Conservation (phyloP, 73 alveolate species). For the Tetrahymena malaccensis region DNA sequence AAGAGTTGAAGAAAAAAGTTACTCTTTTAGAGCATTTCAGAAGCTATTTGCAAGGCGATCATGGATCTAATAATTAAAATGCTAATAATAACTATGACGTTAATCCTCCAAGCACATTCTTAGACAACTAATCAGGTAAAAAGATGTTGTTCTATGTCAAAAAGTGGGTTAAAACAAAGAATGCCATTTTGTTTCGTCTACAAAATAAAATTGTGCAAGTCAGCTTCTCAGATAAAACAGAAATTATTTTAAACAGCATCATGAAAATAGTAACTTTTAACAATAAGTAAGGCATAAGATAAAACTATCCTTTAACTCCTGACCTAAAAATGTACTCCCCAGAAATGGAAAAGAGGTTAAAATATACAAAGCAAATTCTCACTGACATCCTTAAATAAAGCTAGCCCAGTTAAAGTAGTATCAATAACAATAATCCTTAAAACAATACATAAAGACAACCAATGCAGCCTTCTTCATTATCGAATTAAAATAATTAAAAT, state of each 20-base stretch:
- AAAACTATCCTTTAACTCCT: slow-evolving; percentile 55
- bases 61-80: background rate
- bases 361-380: slow-evolving; percentile 72
- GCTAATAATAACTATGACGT: background rate
- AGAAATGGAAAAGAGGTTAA: slow-evolving; percentile 78
- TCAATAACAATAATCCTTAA: background rate
- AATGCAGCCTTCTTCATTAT: background rate
- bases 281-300: slow-evolving; percentile 68
- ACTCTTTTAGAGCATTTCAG: slow-evolving; percentile 55
- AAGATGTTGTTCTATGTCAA: slow-evolving; percentile 54
- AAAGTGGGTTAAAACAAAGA: slow-evolving; percentile 85
- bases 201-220: slow-evolving; percentile 80
- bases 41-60: slow-evolving; percentile 48
- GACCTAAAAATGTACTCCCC: slow-evolving; percentile 60
- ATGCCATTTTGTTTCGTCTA: slow-evolving; percentile 79
- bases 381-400: slow-evolving; percentile 65
- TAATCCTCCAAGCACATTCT: slow-evolving; percentile 8
- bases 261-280: slow-evolving; percentile 68
- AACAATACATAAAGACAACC: background rate
- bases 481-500: background rate
- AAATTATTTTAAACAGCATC: slow-evolving; percentile 60
- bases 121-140: background rate
- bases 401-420: background rate
- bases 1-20: slow-evolving; percentile 49
- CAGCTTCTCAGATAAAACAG: slow-evolving; percentile 76